A percentile compares a stretch with the other conserved stretches of the same genome.
Evolutionary conservation across 352 stramenopile genomes (phyloP).

Genomic region (Phytopythium ostracodes): DNA sequence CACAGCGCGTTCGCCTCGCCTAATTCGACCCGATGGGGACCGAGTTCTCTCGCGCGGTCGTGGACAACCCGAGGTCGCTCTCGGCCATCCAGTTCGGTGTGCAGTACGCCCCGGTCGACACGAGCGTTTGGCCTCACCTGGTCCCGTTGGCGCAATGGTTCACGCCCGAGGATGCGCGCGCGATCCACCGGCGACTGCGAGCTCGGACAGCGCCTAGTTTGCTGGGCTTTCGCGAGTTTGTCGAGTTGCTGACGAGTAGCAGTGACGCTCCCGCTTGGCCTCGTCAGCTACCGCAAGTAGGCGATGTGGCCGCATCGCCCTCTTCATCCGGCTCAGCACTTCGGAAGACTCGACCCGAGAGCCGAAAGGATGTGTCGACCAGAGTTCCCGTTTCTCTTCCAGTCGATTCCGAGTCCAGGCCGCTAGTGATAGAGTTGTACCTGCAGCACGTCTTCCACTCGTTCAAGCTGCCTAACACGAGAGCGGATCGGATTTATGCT

Average conservation of each 20-base stretch:
- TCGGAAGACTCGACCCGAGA: not conserved
- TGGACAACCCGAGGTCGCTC: constrained; percentile 5
- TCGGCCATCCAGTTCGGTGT: constrained; percentile 33
- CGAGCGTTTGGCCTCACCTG: constrained; percentile 59
- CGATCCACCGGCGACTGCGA: constrained; percentile 28
- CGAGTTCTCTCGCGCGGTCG: constrained; percentile 26
- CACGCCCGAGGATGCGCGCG: constrained; percentile 40
- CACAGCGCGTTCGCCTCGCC: not conserved
- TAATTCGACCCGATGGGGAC: constrained; percentile 21
- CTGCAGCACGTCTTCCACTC: constrained; percentile 64
- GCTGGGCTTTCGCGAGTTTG: constrained; percentile 41
- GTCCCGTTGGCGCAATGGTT: constrained; percentile 60
- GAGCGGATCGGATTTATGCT: constrained; percentile 31
- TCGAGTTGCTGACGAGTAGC: constrained; percentile 34
- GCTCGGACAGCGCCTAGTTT: constrained; percentile 26
- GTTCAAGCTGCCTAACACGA: constrained; percentile 19
- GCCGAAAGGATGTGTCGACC: not conserved
- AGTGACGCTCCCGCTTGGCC: not conserved
- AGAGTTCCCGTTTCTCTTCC: not conserved
- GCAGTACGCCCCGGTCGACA: constrained; percentile 46
- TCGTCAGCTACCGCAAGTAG: not conserved
- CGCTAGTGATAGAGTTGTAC: constrained; percentile 39
- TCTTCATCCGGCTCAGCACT: too few relatives aligned
- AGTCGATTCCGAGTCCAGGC: not conserved
- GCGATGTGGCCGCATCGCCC: not conserved